phyloP scores from a whole-genome alignment of 805 yeast species.

The Zygoascus biomembranicola region DNA sequence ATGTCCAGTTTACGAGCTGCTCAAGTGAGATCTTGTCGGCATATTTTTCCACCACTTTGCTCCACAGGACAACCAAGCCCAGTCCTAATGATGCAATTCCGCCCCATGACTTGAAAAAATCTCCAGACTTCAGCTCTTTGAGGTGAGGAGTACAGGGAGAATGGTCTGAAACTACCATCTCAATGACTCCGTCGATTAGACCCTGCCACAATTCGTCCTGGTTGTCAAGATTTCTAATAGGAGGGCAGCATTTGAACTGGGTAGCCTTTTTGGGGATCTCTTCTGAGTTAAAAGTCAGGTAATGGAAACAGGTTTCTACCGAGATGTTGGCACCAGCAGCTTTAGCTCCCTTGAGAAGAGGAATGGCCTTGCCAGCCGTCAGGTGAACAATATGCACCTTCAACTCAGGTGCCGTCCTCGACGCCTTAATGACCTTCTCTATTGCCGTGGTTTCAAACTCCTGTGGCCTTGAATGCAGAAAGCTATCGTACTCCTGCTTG shows the following conservation, averaged over 20 bases:
- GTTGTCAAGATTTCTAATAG: conserved; percentile 72
- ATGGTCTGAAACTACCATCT: conserved; percentile 90
- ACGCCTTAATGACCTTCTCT: conserved; percentile 55
- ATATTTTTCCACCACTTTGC: conserved; percentile 40
- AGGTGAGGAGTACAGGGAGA: conserved; percentile 93
- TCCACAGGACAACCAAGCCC: conserved; percentile 74
- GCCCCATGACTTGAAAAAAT: conserved; percentile 92
- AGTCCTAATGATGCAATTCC: conserved; percentile 91
- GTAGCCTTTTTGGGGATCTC: conserved; percentile 69
- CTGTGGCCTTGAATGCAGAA: conserved; percentile 82
- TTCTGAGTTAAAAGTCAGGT: conserved; percentile 71
- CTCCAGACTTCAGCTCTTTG: conserved; percentile 74
- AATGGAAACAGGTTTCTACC: conserved; percentile 94
- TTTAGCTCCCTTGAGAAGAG: conserved; percentile 61
- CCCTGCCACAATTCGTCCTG: conserved; percentile 73
- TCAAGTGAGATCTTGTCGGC: conserved; percentile 37
- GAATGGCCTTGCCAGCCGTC: conserved; percentile 78
- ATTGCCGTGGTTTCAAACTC: conserved; percentile 81
- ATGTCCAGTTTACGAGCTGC: conserved; percentile 75
- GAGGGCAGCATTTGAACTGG: conserved; percentile 91
- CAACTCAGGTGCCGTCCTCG: conserved; percentile 32
- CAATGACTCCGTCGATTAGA: conserved; percentile 51
- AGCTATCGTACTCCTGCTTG: conserved; percentile 59
- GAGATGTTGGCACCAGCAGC: conserved; percentile 37
- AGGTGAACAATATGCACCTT: conserved; percentile 81